Percentiles rank a stretch among this genome's conserved stretches.
These are phyloP conservation scores for Peribolospora baueri DNA, from an alignment of 768 basidiomycete genomes.

Conservation along the genomic window DNA sequence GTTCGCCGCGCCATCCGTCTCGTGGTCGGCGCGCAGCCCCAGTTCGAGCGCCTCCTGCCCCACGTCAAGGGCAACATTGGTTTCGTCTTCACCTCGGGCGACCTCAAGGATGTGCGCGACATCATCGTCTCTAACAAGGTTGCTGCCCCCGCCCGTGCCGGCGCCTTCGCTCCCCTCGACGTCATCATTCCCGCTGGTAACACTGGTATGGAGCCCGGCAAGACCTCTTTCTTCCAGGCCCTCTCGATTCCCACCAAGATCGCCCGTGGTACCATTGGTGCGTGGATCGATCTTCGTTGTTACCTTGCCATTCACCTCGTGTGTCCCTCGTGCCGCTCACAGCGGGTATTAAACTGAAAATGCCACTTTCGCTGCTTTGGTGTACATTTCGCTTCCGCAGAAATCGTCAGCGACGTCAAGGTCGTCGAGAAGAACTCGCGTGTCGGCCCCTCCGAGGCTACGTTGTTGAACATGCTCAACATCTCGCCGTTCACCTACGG, in stretches of 20 bases:
- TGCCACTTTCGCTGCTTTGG: too few species aligned
- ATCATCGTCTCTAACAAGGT: conserved; percentile 92
- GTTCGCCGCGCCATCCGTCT: conserved; percentile 90
- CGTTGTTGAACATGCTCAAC: conserved; percentile 97
- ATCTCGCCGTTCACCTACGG: conserved; percentile 99
- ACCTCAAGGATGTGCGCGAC: conserved; percentile 86
- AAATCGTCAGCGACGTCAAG: conserved; percentile 92
- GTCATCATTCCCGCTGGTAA: conserved; percentile 82
- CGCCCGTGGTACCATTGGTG: conserved; percentile 78
- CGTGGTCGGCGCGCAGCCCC: conserved; percentile 67
- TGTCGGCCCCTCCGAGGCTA: conserved; percentile 92
- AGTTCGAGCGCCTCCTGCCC: conserved; percentile 88
- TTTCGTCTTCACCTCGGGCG: conserved; percentile 81
- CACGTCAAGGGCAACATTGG: conserved; percentile 94
- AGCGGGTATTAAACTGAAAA: too few species aligned
- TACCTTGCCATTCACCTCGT: too few species aligned
- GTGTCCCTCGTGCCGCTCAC: too few species aligned
- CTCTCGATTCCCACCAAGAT: conserved; percentile 99
- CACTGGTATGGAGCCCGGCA: conserved; percentile 99
- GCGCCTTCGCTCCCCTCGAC: conserved; percentile 79
- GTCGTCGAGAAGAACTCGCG: conserved; percentile 77
- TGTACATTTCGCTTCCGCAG: conserved; percentile 15
- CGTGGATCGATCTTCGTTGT: too few species aligned
- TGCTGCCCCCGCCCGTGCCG: conserved; percentile 92
- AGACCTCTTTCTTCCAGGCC: conserved; percentile 99